These are phyloP conservation scores for Quercus phellos DNA, from an alignment of 331 rosid species.

Conservation along the genomic window DNA sequence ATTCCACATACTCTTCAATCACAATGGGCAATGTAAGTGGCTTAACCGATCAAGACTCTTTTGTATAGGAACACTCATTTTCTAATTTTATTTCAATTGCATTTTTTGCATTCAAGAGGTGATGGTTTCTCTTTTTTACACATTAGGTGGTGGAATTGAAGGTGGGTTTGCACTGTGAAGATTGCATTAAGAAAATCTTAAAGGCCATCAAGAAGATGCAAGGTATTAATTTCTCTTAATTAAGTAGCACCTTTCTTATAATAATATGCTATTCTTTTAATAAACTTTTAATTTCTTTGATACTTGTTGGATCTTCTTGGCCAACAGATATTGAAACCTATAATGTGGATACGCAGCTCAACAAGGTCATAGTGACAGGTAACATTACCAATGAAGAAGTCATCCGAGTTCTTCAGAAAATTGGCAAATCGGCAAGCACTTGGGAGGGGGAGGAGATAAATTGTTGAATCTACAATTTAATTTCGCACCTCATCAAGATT, in stretches of 20 bases:
- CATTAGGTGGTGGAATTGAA: constrained; percentile 76
- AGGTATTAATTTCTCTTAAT: constrained; percentile 33
- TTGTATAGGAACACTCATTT: neutral
- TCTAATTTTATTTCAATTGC: neutral
- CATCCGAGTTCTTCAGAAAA: constrained; percentile 59
- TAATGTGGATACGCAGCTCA: constrained; percentile 54
- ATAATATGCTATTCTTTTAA: neutral
- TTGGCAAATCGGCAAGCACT: constrained; percentile 52
- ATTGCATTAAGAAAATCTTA: constrained; percentile 82
- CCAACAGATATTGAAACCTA: constrained; percentile 72
- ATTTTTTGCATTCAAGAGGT: neutral
- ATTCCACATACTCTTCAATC: neutral
- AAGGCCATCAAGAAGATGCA: constrained; percentile 80
- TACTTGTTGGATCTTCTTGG: neutral
- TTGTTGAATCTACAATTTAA: neutral
- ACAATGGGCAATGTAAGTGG: constrained; percentile 42
- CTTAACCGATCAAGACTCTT: neutral
- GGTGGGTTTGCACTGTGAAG: constrained; percentile 75
- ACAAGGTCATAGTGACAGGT: constrained; percentile 72
- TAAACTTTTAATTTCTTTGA: neutral
- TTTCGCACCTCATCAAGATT: neutral
- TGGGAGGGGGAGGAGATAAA: constrained; percentile 42
- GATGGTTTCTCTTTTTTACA: neutral
- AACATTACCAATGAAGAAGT: constrained; percentile 65
- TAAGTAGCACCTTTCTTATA: neutral